Base-by-base conservation (phyloP, 345 rosid species). In the Citrus hindsii region DNA sequence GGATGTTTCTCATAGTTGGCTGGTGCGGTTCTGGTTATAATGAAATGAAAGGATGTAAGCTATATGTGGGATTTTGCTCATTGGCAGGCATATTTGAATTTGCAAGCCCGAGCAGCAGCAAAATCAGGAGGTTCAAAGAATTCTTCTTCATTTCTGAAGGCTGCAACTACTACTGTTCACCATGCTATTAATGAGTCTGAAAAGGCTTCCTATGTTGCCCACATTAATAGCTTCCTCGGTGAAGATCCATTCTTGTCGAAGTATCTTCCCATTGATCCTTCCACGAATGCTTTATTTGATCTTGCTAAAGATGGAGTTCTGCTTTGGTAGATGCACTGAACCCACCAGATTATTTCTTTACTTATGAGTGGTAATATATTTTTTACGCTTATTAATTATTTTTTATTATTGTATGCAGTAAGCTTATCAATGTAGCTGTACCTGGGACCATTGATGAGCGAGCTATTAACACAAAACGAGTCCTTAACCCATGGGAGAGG, bases 371-470 rank as follows among this genome's bases (percentile, higher is more conserved):
- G 18, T 75, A 9, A 27, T 61, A 56, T 59, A 69, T 67, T 21
- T 61, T 77, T 71, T 24, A 61, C 33, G 65, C 69, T 58, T 76
- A 63, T 69, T 85, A 75, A 77, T 79, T 74, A 56, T 51, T 40
- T 61, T 63, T 80, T 42, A 35, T 78, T 77, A 38, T 35, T 77
- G 85, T 28, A 19, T 90, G 89, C 94, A 96, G 99, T 81, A 96
- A 94, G 88, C 97, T 94, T 76, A 96, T 96, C 80, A 96, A 96
- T 85, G 85, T 96, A 77, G 99, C 99, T 10, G 98, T 94, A 83
- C 98, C 98, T 83, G 95, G 94, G 76, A 96, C 98, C 74, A 96
- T 96, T 40, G 99, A 96, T n/a, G 99, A 96, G 82, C 85, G 99
- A 76, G 99, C 99, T 77, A 90, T 96, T 74, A 96, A 96, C 91